phyloP scores from a whole-genome alignment of 2,329 filamentous ascomycete species.

The Karstenula rhodostoma region DNA sequence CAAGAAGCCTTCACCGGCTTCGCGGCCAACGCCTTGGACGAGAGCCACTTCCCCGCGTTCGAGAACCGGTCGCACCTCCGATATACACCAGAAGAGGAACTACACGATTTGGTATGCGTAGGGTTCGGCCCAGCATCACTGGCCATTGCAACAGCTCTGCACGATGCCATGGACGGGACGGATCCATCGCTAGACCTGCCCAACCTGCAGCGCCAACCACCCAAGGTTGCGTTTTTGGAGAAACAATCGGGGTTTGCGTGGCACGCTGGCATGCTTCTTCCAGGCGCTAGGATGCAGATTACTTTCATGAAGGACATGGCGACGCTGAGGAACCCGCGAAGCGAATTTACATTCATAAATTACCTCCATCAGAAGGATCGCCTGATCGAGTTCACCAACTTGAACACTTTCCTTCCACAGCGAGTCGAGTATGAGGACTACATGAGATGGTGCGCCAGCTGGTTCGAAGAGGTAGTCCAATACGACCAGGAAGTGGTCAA shows the following conservation, averaged over 20 bases:
- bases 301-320: conserved; percentile 97
- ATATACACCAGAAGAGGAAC: conserved; percentile 65
- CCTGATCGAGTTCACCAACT: conserved; percentile 90
- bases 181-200: conserved; percentile 42
- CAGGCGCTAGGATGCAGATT: conserved; percentile 96
- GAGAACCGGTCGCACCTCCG: conserved; percentile 58
- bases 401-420: conserved; percentile 86
- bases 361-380: conserved; percentile 84
- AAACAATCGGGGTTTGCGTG: conserved; percentile 84
- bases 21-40: conserved; percentile 34
- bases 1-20: conserved; percentile 43
- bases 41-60: conserved; percentile 35
- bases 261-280: conserved; percentile 95
- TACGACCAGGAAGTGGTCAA: conserved; percentile 82
- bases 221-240: conserved; percentile 87
- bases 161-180: conserved; percentile 69
- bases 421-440: conserved; percentile 95
- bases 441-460: conserved; percentile 86
- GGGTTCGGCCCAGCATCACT: conserved; percentile 94
- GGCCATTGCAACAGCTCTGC: conserved; percentile 85
- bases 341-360: conserved; percentile 94
- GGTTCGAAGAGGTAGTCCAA: conserved; percentile 75
- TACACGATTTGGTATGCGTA: conserved; percentile 87
- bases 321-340: conserved; percentile 84
- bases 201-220: conserved; percentile 53